Conservation (phyloP, 192 early-diverging fungal genomes). For the Coemansia sp. region DNA sequence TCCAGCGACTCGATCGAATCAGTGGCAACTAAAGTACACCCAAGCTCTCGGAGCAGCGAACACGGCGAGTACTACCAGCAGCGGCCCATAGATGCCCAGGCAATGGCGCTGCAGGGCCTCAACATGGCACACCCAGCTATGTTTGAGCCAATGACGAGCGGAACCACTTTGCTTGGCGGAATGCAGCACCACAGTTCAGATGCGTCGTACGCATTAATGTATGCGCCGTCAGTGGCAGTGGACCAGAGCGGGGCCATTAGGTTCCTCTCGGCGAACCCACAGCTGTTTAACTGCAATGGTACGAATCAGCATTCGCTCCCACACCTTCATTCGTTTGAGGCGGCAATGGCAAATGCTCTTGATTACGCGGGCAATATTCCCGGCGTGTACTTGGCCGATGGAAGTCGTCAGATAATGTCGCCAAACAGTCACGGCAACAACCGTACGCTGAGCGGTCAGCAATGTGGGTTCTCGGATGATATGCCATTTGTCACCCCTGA, state of each 20-base stretch:
- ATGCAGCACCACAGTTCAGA: background rate
- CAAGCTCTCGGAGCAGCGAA: background rate
- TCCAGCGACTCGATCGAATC: conserved; percentile 6
- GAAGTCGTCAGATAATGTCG: background rate
- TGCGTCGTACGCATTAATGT: background rate
- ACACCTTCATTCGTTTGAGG: conserved; percentile 1
- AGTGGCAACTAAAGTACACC: conserved; percentile 2
- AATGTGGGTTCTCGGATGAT: conserved; percentile 11
- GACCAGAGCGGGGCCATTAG: background rate
- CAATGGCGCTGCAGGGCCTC: conserved; percentile 1
- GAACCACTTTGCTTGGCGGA: background rate
- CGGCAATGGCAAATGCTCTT: background rate
- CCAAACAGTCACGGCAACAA: background rate
- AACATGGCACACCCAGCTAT: background rate
- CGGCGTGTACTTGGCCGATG: conserved; percentile 5
- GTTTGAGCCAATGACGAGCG: background rate
- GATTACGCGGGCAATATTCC: background rate
- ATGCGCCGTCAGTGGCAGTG: conserved; percentile 1
- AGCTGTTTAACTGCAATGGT: background rate
- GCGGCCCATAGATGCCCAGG: background rate
- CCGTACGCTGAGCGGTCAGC: background rate
- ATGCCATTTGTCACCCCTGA: background rate
- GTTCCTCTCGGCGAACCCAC: background rate
- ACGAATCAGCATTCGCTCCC: background rate
- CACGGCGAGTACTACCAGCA: conserved; percentile 6